Conservation (phyloP, 208 protist genomes). For the Endotrypanum monterogeii region DNA sequence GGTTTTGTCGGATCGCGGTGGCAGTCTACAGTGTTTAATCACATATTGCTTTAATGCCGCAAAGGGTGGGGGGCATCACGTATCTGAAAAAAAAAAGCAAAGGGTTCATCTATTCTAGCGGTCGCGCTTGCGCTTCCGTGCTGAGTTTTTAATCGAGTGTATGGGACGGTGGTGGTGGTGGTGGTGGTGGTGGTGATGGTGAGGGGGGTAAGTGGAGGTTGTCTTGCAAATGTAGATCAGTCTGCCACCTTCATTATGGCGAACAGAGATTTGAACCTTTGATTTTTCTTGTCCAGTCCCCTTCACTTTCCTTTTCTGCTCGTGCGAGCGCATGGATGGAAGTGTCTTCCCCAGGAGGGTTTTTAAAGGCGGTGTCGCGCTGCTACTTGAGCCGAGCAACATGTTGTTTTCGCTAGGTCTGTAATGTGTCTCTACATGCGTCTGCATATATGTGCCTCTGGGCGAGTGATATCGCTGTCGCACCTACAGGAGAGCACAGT, state of each 20-base stretch:
- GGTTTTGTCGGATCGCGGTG: too few relatives aligned
- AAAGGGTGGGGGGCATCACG: too few relatives aligned
- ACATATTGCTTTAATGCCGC: too few relatives aligned
- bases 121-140: too few relatives aligned
- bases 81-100: too few relatives aligned
- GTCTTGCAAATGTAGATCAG: neutral
- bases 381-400: neutral
- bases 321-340: neutral
- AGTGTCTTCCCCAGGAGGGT: neutral
- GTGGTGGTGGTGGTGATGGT: neutral
- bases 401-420: neutral
- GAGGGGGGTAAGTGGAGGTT: too few relatives aligned
- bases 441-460: neutral
- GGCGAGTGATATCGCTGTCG: neutral
- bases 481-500: neutral
- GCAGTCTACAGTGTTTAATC: too few relatives aligned
- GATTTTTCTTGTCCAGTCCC: neutral
- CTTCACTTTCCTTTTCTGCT: neutral
- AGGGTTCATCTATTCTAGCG: too few relatives aligned
- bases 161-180: neutral
- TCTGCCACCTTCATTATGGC: neutral
- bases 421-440: neutral
- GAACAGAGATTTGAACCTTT: neutral
- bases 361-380: too few relatives aligned
- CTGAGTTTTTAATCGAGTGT: too few relatives aligned